Evolutionary conservation across 108 stramenopile genomes (phyloP).

Genomic region (Cyclotella baltica): DNA sequence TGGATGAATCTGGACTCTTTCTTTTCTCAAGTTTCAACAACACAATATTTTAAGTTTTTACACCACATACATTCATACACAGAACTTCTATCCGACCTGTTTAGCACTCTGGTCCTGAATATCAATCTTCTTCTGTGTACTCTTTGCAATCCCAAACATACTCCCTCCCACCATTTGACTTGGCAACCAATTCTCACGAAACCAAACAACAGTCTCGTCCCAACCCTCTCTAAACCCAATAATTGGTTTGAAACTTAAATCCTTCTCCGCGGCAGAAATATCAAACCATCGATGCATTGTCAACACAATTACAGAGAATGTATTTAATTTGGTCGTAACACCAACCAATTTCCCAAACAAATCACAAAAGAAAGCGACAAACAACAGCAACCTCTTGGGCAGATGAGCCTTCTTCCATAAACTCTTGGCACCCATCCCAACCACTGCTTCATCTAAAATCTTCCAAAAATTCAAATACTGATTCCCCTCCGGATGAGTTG

Average conservation of each 20-base stretch:
- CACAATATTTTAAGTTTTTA: no score
- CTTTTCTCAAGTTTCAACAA: no score
- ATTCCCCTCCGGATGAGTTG: slow-evolving; percentile 60
- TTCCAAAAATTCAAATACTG: slow-evolving; percentile 90
- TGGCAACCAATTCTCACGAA: slow-evolving; percentile 93
- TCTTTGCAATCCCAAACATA: slow-evolving; percentile 41
- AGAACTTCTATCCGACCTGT: slow-evolving; percentile 33
- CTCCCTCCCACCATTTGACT: slow-evolving; percentile 25
- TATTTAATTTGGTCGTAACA: slow-evolving; percentile 88
- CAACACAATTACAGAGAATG: slow-evolving; percentile 94
- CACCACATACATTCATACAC: no score
- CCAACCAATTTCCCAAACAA: slow-evolving; percentile 69
- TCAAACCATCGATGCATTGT: slow-evolving; percentile 95
- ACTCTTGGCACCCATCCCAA: slow-evolving; percentile 91
- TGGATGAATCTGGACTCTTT: no score
- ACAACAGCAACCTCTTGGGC: slow-evolving; percentile 79
- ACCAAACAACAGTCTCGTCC: slow-evolving; percentile 92
- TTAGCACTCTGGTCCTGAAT: slow-evolving; percentile 55
- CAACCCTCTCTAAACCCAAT: slow-evolving; percentile 92
- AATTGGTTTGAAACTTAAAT: slow-evolving; percentile 93
- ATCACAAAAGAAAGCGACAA: slow-evolving; percentile 84
- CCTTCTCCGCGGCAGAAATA: slow-evolving; percentile 85
- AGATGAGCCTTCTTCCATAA: slow-evolving; percentile 85
- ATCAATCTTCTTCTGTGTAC: slow-evolving; percentile 57
- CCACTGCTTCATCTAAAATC: slow-evolving; percentile 86